Evolutionary conservation across 192 early-diverging fungal genomes (phyloP).

Genomic region (Gryganskiella cystojenkinii): DNA sequence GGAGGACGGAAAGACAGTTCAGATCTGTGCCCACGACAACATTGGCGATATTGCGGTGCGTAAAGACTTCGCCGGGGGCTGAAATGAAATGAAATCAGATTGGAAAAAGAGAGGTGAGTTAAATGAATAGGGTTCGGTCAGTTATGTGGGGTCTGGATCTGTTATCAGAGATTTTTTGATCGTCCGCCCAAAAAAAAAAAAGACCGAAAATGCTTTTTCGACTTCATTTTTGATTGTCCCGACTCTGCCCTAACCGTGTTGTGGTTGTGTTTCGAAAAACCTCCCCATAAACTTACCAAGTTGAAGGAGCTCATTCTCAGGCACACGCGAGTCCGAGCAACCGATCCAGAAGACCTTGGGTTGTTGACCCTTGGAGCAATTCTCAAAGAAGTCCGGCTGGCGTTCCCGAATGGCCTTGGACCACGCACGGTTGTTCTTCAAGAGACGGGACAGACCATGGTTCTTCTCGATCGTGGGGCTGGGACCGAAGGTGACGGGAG

Average conservation of each 20-base stretch:
- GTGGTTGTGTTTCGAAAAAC: background rate
- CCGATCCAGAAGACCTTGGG: slow-evolving; percentile 94
- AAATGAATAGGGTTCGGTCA: background rate
- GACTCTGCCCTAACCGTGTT: background rate
- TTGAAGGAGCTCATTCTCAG: slow-evolving; percentile 79
- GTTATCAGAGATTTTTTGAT: background rate
- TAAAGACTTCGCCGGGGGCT: slow-evolving; percentile 90
- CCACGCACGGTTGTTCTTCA: slow-evolving; percentile 74
- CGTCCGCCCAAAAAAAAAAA: too few relatives aligned
- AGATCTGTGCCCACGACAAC: slow-evolving; percentile 84
- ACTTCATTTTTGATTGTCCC: background rate
- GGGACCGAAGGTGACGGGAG: slow-evolving; percentile 38
- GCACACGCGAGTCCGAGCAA: slow-evolving; percentile 94
- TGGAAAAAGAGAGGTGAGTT: background rate
- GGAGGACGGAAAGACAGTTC: slow-evolving; percentile 86
- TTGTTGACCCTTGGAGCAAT: slow-evolving; percentile 77
- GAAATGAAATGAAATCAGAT: background rate
- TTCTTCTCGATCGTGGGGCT: slow-evolving; percentile 26
- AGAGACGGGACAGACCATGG: slow-evolving; percentile 34
- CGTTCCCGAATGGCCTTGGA: slow-evolving; percentile 63
- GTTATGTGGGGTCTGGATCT: too few relatives aligned
- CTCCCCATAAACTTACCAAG: slow-evolving; percentile 52
- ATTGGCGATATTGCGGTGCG: slow-evolving; percentile 98
- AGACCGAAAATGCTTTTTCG: background rate
- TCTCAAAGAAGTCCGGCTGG: slow-evolving; percentile 79